Evolutionary conservation across 306 rosid species (phyloP).

Genomic region (Hylodesmum podocarpum): DNA sequence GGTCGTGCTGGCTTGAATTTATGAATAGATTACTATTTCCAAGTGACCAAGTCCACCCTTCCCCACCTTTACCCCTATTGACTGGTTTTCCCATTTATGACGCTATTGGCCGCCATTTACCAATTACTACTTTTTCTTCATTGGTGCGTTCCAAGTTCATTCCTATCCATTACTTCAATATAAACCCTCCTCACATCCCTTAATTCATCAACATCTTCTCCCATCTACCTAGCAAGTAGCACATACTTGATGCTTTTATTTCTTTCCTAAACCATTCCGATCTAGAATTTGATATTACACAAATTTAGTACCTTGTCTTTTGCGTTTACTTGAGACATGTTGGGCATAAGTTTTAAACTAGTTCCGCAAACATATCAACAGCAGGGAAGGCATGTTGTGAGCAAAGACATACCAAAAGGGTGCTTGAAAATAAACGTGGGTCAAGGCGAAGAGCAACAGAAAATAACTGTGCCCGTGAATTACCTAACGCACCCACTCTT

Average conservation of each 20-base stretch:
- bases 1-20: not conserved
- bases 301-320: not conserved
- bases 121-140: not conserved
- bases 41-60: not conserved
- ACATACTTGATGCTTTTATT: too few species aligned
- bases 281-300: too few species aligned
- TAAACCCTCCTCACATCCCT: not conserved
- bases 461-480: conserved; percentile 70
- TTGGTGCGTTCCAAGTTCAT: not conserved
- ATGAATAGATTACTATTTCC: not conserved
- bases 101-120: too few species aligned
- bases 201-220: not conserved
- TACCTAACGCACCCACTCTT: conserved; percentile 82
- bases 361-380: not conserved
- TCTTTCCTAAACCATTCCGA: not conserved
- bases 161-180: not conserved
- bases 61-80: not conserved
- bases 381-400: conserved; percentile 24
- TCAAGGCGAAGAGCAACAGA: conserved; percentile 55
- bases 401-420: conserved; percentile 64
- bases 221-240: too few species aligned
- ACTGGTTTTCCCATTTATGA: not conserved
- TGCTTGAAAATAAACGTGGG: conserved; percentile 79
- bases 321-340: not conserved
- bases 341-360: conserved; percentile 23